Conservation (phyloP, 805 yeast genomes). For the Yarrowia bubula region DNA sequence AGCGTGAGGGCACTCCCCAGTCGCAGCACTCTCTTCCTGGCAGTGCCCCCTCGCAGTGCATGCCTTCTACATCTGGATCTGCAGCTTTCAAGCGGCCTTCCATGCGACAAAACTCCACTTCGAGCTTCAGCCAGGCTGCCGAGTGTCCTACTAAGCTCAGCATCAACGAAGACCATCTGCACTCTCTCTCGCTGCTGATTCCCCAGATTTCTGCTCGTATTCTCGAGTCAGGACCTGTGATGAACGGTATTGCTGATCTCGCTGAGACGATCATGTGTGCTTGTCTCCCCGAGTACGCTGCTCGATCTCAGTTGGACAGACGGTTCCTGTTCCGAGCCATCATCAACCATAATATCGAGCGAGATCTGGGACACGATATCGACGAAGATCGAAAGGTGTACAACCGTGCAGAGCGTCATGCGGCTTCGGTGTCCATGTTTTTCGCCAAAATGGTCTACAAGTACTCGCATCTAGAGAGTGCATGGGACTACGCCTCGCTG, state of each 20-base stretch:
- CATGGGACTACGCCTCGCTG: conserved; percentile 15
- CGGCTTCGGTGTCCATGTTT: background rate
- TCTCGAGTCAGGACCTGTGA: background rate
- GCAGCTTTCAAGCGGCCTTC: conserved; percentile 22
- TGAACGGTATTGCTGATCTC: background rate
- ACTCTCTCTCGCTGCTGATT: background rate
- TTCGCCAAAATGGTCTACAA: conserved; percentile 15
- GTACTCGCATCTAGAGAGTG: conserved; percentile 19
- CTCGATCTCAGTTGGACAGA: conserved; percentile 1
- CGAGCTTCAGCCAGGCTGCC: background rate
- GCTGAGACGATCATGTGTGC: conserved; percentile 1
- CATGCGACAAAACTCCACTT: conserved; percentile 3
- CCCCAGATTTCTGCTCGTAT: background rate
- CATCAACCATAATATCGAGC: background rate
- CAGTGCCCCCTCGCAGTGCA: background rate
- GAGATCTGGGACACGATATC: background rate
- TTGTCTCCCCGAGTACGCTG: conserved; percentile 5
- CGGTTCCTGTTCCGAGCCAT: conserved; percentile 5
- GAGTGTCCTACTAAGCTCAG: conserved; percentile 4
- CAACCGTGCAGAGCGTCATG: background rate
- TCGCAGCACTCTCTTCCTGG: conserved; percentile 1
- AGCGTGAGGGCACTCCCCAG: conserved; percentile 10
- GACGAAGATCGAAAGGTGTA: background rate
- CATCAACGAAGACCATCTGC: conserved; percentile 8
- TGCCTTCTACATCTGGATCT: background rate